These are phyloP conservation scores for Parafenestella ontariensis DNA, from an alignment of 2,329 filamentous ascomycete species.

Conservation along the genomic window DNA sequence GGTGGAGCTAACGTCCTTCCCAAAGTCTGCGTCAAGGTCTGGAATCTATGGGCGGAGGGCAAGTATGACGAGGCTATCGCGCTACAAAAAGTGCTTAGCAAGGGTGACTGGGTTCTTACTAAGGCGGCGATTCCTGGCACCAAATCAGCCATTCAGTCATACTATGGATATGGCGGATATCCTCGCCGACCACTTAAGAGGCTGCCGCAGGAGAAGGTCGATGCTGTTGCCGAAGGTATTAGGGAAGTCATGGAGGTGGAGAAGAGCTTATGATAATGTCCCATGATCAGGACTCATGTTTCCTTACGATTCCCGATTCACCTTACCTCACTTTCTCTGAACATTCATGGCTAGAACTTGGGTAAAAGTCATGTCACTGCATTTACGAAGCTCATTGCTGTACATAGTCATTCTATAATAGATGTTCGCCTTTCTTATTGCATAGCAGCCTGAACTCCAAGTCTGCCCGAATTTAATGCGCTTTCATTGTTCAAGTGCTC, in stretches of 20 bases:
- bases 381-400: conserved; percentile 20
- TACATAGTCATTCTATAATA: conserved; percentile 26
- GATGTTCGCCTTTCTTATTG: conserved; percentile 5
- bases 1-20: conserved; percentile 87
- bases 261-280: conserved; percentile 46
- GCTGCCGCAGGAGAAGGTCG: conserved; percentile 64
- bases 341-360: conserved; percentile 8
- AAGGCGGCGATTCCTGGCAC: conserved; percentile 86
- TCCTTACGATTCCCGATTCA: conserved; percentile 4
- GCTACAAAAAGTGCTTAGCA: conserved; percentile 78
- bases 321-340: background rate
- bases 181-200: conserved; percentile 76
- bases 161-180: conserved; percentile 81
- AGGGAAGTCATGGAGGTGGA: conserved; percentile 72
- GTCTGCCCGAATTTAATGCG: background rate
- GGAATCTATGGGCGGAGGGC: conserved; percentile 76
- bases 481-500: background rate
- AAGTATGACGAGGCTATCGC: conserved; percentile 76
- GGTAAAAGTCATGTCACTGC: conserved; percentile 14
- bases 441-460: background rate
- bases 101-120: conserved; percentile 82
- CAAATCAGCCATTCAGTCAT: conserved; percentile 80
- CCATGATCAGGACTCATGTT: background rate
- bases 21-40: conserved; percentile 79
- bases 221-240: conserved; percentile 50